Conservation (phyloP, 805 yeast species). For the Saccharomyces jurei region DNA sequence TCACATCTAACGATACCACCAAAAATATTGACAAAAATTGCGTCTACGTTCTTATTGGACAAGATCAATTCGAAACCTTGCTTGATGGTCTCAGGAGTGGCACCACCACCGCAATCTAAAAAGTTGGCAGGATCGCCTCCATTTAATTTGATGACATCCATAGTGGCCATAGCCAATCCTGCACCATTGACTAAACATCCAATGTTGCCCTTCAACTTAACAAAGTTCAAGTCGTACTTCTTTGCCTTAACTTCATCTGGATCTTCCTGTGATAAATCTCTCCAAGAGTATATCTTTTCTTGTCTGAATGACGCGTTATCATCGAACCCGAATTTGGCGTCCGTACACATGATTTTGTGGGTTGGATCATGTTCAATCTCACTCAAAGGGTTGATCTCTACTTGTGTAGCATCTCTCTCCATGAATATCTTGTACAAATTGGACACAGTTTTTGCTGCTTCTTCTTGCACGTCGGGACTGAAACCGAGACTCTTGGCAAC, state of each 20-base stretch:
- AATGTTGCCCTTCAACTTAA: conserved; percentile 95
- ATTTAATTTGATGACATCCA: conserved; percentile 96
- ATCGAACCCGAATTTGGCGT: conserved; percentile 97
- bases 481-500: conserved; percentile 79
- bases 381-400: conserved; percentile 95
- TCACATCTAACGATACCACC: conserved; percentile 99
- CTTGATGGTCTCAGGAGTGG: conserved; percentile 96
- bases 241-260: conserved; percentile 86
- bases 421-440: conserved; percentile 81
- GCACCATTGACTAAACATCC: conserved; percentile 99
- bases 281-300: conserved; percentile 89
- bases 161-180: conserved; percentile 99
- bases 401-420: conserved; percentile 94
- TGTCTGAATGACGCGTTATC: conserved; percentile 95
- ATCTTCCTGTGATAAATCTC: conserved; percentile 96
- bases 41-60: conserved; percentile 80
- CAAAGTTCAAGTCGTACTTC: conserved; percentile 84
- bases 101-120: conserved; percentile 99
- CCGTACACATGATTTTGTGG: conserved; percentile 92
- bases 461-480: conserved; percentile 62
- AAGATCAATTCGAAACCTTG: conserved; percentile 91
- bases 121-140: conserved; percentile 99
- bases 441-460: conserved; percentile 81
- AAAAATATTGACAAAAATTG: conserved; percentile 95
- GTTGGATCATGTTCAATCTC: conserved; percentile 49